Conservation (phyloP, 2,329 filamentous ascomycete genomes). For the Lachnellula hyalina region DNA sequence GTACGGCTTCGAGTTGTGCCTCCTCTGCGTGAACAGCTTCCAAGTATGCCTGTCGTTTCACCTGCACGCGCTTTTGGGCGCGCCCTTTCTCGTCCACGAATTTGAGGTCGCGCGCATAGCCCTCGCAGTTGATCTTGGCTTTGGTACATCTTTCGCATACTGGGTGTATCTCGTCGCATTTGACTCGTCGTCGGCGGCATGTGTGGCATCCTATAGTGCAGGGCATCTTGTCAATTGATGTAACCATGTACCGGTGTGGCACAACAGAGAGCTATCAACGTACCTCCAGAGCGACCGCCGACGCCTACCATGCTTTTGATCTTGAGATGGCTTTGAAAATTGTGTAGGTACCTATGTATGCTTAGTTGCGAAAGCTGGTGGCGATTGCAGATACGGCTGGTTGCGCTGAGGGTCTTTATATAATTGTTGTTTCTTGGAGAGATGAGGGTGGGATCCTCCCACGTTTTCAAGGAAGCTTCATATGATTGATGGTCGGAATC, state of each 20-base stretch:
- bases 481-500: too few species aligned
- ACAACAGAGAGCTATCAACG: not conserved
- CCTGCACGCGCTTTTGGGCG: conserved; percentile 14
- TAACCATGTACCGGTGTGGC: conserved; percentile 1
- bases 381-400: too few species aligned
- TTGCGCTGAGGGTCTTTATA: too few species aligned
- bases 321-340: not conserved
- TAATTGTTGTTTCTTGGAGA: too few species aligned
- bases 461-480: too few species aligned
- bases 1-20: conserved; percentile 1
- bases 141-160: conserved; percentile 12
- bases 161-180: conserved; percentile 12
- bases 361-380: too few species aligned
- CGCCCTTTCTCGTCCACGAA: conserved; percentile 17
- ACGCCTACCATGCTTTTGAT: not conserved
- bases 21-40: conserved; percentile 14
- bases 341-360: too few species aligned
- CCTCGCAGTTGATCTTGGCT: conserved; percentile 11
- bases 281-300: not conserved
- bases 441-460: too few species aligned
- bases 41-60: conserved; percentile 16
- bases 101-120: conserved; percentile 13
- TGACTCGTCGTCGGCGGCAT: conserved; percentile 11
- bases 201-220: conserved; percentile 11
- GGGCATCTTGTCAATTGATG: not conserved